Evolutionary conservation across 2,329 filamentous ascomycete species (phyloP).

Genomic region (Paraconiothyrium sp.): DNA sequence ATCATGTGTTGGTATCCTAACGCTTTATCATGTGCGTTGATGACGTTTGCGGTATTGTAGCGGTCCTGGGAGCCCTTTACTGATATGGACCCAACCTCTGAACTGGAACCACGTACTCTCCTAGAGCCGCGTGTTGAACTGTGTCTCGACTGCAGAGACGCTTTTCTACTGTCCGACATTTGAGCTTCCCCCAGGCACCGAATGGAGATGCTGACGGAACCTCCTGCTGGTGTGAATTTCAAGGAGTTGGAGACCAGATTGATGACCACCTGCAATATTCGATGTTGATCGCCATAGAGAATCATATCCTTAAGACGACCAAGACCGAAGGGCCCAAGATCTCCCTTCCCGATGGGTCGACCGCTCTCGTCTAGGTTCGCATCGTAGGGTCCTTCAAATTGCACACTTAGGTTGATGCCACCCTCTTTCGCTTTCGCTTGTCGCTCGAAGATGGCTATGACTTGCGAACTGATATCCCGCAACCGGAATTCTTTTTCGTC

Average conservation of each 20-base stretch:
- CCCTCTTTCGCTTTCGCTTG: constrained; percentile 85
- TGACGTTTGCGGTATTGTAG: constrained; percentile 55
- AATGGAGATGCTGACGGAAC: constrained; percentile 79
- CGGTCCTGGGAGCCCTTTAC: constrained; percentile 34
- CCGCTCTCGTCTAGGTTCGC: constrained; percentile 50
- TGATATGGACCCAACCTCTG: constrained; percentile 42
- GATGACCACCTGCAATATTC: constrained; percentile 92
- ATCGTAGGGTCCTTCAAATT: constrained; percentile 68
- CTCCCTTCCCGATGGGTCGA: constrained; percentile 58
- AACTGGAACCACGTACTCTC: constrained; percentile 41
- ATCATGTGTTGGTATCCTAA: constrained; percentile 46
- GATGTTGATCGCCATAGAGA: constrained; percentile 90
- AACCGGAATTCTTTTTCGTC: constrained; percentile 88
- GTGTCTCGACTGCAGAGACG: constrained; percentile 56
- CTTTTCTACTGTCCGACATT: constrained; percentile 53
- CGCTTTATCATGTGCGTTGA: constrained; percentile 55
- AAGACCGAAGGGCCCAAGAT: constrained; percentile 70
- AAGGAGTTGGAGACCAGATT: constrained; percentile 91
- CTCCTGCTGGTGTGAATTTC: constrained; percentile 85
- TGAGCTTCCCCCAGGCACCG: constrained; percentile 72
- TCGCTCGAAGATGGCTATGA: constrained; percentile 87
- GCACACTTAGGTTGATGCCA: constrained; percentile 76
- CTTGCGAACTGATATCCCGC: constrained; percentile 83
- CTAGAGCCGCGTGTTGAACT: constrained; percentile 51
- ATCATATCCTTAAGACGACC: constrained; percentile 84